phyloP scores from a whole-genome alignment of 805 yeast species.

The Metschnikowia reukaufii region DNA sequence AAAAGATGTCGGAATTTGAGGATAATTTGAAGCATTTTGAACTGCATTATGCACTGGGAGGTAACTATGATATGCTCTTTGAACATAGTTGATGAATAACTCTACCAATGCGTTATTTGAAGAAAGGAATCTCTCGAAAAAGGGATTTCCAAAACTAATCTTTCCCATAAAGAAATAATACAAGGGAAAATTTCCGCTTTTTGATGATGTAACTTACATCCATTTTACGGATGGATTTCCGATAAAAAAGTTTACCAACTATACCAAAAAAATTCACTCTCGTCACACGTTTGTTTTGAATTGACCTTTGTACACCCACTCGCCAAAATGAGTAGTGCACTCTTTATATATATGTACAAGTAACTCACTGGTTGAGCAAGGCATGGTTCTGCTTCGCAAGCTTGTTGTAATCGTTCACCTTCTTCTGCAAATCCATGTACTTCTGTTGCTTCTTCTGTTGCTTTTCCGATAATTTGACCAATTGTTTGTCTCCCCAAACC shows the following conservation, averaged over 20 bases:
- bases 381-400: conserved; percentile 39
- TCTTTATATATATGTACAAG: conserved; percentile 10
- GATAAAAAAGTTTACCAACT: too few relatives aligned
- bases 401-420: conserved; percentile 38
- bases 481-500: conserved; percentile 71
- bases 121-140: too few relatives aligned
- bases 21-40: conserved; percentile 25
- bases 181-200: too few relatives aligned
- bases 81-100: too few relatives aligned
- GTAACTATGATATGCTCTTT: background rate
- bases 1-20: conserved; percentile 22
- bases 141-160: too few relatives aligned
- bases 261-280: background rate
- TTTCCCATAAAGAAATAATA: too few relatives aligned
- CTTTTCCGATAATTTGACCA: conserved; percentile 50
- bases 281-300: background rate
- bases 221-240: too few relatives aligned
- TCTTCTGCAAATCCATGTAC: conserved; percentile 36
- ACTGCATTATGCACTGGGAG: conserved; percentile 1
- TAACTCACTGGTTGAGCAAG: conserved; percentile 12
- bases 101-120: too few relatives aligned
- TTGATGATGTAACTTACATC: too few relatives aligned
- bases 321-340: background rate
- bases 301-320: background rate
- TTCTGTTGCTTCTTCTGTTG: conserved; percentile 32